Percentiles rank a stretch among this genome's conserved stretches.
phyloP scores from a whole-genome alignment of 257 asterid genomes.

The Solanum okadae region DNA sequence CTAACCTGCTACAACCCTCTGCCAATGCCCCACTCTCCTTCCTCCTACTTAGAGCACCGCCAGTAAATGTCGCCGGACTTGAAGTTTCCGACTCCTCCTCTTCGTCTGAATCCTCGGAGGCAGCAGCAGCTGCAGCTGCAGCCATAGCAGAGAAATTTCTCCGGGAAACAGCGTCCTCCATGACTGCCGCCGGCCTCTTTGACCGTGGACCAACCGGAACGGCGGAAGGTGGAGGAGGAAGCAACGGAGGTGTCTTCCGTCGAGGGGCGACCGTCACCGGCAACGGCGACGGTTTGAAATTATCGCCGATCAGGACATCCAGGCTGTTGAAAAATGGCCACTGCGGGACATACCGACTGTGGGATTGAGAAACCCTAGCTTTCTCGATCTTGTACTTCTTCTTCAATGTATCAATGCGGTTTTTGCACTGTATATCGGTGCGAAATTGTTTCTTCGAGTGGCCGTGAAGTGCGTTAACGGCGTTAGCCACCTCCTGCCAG shows the following conservation, averaged over 20 bases:
- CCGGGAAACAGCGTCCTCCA: constrained; percentile 25
- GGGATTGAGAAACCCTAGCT: constrained; percentile 40
- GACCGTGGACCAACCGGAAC: constrained; percentile 89
- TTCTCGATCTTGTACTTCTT: constrained; percentile 87
- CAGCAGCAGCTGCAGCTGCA: constrained; percentile 55
- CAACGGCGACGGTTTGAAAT: constrained; percentile 18
- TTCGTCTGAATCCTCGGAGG: constrained; percentile 24
- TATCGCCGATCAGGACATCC: constrained; percentile 59
- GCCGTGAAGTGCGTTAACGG: constrained; percentile 78
- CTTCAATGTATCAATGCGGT: constrained; percentile 87
- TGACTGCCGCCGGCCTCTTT: constrained; percentile 44
- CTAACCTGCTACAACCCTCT: constrained; percentile 51
- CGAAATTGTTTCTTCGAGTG: constrained; percentile 52
- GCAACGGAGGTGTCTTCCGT: constrained; percentile 17
- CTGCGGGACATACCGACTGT: constrained; percentile 46
- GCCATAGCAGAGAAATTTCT: constrained; percentile 69
- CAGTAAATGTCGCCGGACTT: background rate
- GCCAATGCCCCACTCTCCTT: constrained; percentile 13
- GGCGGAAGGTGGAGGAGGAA: constrained; percentile 44
- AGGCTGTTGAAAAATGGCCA: constrained; percentile 69
- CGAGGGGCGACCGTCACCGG: constrained; percentile 19
- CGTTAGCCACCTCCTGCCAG: constrained; percentile 89
- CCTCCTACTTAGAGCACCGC: constrained; percentile 2
- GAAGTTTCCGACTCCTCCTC: constrained; percentile 30
- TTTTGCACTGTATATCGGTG: constrained; percentile 84